These are phyloP conservation scores for Stereocaulon alpinum DNA, from an alignment of 495 filamentous ascomycete genomes.

Conservation along the genomic window DNA sequence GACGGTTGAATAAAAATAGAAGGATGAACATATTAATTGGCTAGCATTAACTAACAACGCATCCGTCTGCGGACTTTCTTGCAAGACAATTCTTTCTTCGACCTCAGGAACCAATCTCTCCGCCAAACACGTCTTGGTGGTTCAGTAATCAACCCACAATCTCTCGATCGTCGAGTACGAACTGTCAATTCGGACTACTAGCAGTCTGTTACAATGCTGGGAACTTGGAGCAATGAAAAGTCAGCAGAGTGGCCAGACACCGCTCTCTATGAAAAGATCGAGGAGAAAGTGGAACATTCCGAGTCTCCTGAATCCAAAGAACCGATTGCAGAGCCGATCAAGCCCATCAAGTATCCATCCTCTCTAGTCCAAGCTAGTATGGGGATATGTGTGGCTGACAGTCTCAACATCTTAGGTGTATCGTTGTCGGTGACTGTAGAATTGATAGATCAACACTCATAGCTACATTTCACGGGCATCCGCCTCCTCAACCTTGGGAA, in stretches of 20 bases:
- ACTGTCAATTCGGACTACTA: no score
- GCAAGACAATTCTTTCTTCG: no score
- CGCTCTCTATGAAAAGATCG: not conserved
- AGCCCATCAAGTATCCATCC: not conserved
- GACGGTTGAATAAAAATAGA: no score
- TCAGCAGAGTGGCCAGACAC: not conserved
- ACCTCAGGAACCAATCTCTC: no score
- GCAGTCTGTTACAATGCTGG: no score
- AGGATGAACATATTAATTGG: no score
- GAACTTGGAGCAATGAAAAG: not conserved
- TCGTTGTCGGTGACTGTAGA: not conserved
- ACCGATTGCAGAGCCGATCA: not conserved
- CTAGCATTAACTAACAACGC: no score
- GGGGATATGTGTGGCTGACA: not conserved
- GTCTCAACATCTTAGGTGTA: not conserved
- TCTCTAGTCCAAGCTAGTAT: not conserved
- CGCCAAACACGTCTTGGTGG: no score
- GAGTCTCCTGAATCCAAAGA: not conserved
- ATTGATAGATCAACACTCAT: not conserved
- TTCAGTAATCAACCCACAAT: no score
- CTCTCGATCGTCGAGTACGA: no score
- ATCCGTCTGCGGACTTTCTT: no score
- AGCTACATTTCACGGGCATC: not conserved
- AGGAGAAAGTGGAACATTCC: no score
- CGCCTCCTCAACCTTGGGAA: not conserved